Evolutionary conservation across 805 yeast species (phyloP), one percentile per base, ranked within the genome.

Genomic region (Brettanomyces custersianus): DNA sequence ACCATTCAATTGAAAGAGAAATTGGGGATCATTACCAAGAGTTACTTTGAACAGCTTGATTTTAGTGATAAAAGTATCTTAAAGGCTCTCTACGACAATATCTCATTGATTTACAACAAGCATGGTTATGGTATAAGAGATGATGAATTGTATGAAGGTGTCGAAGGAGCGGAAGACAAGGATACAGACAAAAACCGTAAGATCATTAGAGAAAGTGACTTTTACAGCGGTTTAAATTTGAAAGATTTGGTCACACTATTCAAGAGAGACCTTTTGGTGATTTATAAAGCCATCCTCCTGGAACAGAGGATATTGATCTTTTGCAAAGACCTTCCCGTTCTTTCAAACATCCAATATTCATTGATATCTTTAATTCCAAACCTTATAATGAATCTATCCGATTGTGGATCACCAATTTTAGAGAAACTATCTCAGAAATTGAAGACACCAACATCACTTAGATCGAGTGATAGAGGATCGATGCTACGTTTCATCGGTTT

Each of bases 1-100:
- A 86, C 85, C 51, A 80, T 83, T 11, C 94, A 87, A 42, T 74
- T 92, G 39, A 82, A 80, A 50, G 96, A 92, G 48, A 92, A 92
- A 55, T 61, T 92, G 43, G 80, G 94, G 32, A 85, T 92, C 19
- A 84, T 90, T 21, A 88, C 97, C 0, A 75, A 79, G 40, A 81
- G 87, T 2, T 90, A 78, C 57, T 92, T 92, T 52, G 66, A 75
- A 34, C 98, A 92, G 52, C 73, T 70, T 32, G 76, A 82, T 52
- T 84, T 92, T 47, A 65, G 67, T 20, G 94, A 92, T 56, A 70
- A 70, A 40, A 64, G 68, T 4, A 69, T 90, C 19, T 68, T 90
- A 25, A 76, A 74, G 34, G 71, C 79, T 15, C 63, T 90, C 26
- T 85, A 74, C 52, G 82, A 77, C 12, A 86, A 80, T 54, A 57